Evolutionary conservation across 1,284 basidiomycete genomes (phyloP), one percentile per base, ranked within the genome.

Genomic region (Phlebopus sp.): DNA sequence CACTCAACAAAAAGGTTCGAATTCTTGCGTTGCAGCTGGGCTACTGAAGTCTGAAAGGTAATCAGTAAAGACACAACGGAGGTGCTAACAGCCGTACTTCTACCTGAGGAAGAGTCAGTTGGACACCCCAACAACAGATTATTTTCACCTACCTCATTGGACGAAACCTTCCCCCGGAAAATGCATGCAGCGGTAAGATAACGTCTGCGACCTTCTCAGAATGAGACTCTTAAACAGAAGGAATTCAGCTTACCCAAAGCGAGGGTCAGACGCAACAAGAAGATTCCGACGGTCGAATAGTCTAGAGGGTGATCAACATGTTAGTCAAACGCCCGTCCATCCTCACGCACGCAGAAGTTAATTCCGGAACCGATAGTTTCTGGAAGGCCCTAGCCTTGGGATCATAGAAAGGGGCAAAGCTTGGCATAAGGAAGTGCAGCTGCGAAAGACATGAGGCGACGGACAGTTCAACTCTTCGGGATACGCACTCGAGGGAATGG

Each of bases 361-460:
- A 64, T 54, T 94, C 91, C 0, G 82, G 63, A 11, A 90, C 77
- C 5, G 79, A 81, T 39, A 76, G 68, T 27, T 75, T 73, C 54
- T 82, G 71, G 74, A 84, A 97, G 7, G 80, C 74, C 52, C 75
- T 76, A 3, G 79, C 71, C 43, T 78, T 79, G 0, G 77, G 71
- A 52, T 90, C 78, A 53, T 78, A 78, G 59, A 95, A 82, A 0
- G 92, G 92, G 0, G 90, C 90, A 63, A 90, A 92, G 52, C 88
- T 92, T 27, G 89, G 89, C 70, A 90, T 89, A 56, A 96, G 78
- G 79, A 95, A 96, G 65, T 96, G 92, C 46, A 96, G 78, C 84
- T 88, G 50, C 38, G 44, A 19, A 25, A 13, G 21, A 27, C 7
- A 5, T 29, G 18, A 57, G 10, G 45, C 36, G 8, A 39, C 19